Evolutionary conservation across 1,284 basidiomycete genomes (phyloP), one percentile per base, ranked within the genome.

Genomic region (Trichosporon asahii): DNA sequence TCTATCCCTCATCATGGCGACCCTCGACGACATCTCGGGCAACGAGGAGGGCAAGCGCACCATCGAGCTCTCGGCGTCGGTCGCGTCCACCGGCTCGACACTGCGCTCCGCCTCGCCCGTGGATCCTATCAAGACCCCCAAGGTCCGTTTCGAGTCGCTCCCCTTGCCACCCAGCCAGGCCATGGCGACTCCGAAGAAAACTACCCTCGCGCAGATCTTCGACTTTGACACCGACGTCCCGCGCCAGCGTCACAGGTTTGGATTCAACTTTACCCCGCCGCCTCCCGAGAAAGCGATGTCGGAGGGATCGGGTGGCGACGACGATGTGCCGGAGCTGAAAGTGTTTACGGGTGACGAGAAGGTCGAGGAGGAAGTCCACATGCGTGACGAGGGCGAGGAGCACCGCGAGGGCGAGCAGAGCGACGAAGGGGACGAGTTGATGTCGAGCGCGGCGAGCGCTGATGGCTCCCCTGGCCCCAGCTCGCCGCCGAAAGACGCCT

Each of bases 191-290:
- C 57, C 27, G 14, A 31, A 61, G 57, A 61, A 61, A 23, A 15
- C 57, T 8, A 61, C 57, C 18, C 57, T 61, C 27, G 57, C 57
- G 27, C 57, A 61, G 29, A 31, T 61, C 57, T 61, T 61, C 57
- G n/a, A 61, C 29, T 31, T 61, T n/a, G 57, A 61, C 57, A 18
- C 15, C 18, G 23, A 25, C 49, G 23, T 3, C 8, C 23, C 49
- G 2, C 49, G 49, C 49, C 21, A 21, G 27, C 6, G 29, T n/a
- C 14, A 21, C 27, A 61, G 33, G 57, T 31, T 31, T 6, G 15
- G 18, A 5, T 31, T 31, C 57, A 61, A 31, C 57, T 61, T 31
- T 14, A 18, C 57, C 7, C 27, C 57, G 29, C 27, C 57, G 27
- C 18, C 27, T 18, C 29, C 27, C 15, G 29, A 29, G 29, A 23